phyloP scores from a whole-genome alignment of 352 stramenopile species.

The Globisporangium parvum region DNA sequence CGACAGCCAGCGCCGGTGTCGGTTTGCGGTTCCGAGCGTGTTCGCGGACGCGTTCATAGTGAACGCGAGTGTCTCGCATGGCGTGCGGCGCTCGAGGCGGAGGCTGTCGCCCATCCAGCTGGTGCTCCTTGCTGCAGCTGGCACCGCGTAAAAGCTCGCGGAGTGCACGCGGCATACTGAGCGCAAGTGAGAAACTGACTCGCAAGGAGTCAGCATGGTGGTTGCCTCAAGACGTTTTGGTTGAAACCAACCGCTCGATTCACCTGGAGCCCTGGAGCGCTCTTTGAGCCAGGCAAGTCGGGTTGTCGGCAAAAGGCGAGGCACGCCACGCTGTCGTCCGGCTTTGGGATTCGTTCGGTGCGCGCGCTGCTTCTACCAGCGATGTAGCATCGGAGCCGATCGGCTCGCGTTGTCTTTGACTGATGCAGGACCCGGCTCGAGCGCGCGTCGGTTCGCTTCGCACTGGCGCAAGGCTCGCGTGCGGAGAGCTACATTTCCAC shows the following conservation, averaged over 20 bases:
- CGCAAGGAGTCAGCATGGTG: slow-evolving; percentile 1
- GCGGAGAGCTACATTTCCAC: too few species aligned
- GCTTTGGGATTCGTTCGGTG: background rate
- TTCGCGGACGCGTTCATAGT: background rate
- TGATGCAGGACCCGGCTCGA: background rate
- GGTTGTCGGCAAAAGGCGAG: background rate
- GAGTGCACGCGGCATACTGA: slow-evolving; percentile 1
- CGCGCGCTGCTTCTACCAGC: too few species aligned
- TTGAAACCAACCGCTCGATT: background rate
- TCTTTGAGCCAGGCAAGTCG: background rate
- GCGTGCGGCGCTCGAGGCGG: background rate
- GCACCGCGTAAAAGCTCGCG: slow-evolving; percentile 2
- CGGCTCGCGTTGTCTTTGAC: too few species aligned
- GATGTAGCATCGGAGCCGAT: too few species aligned
- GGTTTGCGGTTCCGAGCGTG: background rate
- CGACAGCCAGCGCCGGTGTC: background rate
- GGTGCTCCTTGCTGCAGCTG: background rate
- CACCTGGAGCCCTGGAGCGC: too few species aligned
- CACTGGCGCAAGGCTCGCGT: background rate
- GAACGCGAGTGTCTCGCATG: slow-evolving; percentile 2
- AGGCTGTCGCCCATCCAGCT: slow-evolving; percentile 3
- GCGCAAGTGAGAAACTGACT: slow-evolving; percentile 2
- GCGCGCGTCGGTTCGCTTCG: background rate
- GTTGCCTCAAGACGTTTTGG: background rate
- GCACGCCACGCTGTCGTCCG: too few species aligned